Evolutionary conservation across 257 asterid species (phyloP), one percentile per base, ranked within the genome.

Genomic region (Rhazya stricta): DNA sequence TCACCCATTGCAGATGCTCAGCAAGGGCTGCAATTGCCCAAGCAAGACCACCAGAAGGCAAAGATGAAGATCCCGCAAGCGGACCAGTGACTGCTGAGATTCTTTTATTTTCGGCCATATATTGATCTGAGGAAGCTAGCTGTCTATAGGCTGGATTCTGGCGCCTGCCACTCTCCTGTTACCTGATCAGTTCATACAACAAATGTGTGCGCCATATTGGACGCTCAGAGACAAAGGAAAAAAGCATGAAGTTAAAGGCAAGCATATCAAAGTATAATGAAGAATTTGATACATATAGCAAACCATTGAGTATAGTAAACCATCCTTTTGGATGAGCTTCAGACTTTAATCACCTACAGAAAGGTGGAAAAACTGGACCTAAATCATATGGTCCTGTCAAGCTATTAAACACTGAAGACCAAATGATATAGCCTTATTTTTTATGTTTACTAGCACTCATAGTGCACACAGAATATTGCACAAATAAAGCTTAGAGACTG

Each of bases 21-120:
- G 98, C 96, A 37, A 94, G 97, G 79, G 96, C 91, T 43, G 97
- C 98, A 69, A 94, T 91, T 43, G 97, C 96, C 6, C 96, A 90
- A 27, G 95, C 97, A 72, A 94, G 97, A 50, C 97, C 97, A 16
- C 91, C 92, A 3, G 98, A 84, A 85, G 97, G 98, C 25, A 96
- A 89, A 29, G 96, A 88, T 27, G 91, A 81, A 57, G 96, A 83
- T 77, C 85, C 92, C 12, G 89, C 81, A 56, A 76, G 79, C 16
- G 86, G 79, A 79, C 80, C 78, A 30, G 34, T 67, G 23, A 60
- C 71, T 7, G 77, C 65, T 60, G 76, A 68, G 78, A 83, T 77
- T 77, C 85, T 68, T 34, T 76, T 82, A 73, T 83, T 87, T 63
- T 88, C 92, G 34, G 66, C 81, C 23, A 73, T 57, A 84, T 80